These are phyloP conservation scores for Sextonia rubra DNA, from an alignment of 164 flowering plant genomes.

Conservation along the genomic window DNA sequence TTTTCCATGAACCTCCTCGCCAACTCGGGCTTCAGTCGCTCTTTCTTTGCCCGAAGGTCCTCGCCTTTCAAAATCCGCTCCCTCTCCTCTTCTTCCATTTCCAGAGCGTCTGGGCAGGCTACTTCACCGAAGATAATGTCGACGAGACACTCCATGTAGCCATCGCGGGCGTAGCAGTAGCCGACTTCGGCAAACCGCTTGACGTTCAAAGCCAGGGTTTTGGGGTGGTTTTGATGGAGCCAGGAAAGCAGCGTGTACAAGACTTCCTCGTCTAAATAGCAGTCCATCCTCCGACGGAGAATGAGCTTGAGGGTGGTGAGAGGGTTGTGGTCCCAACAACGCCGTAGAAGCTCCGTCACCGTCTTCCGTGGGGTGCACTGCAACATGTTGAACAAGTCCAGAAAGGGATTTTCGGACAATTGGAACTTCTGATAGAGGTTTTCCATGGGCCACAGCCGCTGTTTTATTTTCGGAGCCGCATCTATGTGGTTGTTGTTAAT, in stretches of 20 bases:
- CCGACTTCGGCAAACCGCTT: slow-evolving; percentile 29
- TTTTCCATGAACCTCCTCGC: slow-evolving; percentile 26
- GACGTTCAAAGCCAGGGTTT: slow-evolving; percentile 31
- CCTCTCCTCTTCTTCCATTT: neutral
- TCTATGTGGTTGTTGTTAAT: neutral
- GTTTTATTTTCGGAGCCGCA: neutral
- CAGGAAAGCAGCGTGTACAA: slow-evolving; percentile 38
- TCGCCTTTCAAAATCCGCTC: too few species aligned
- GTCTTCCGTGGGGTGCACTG: slow-evolving; percentile 31
- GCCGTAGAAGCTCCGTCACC: slow-evolving; percentile 18
- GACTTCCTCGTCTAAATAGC: slow-evolving; percentile 36
- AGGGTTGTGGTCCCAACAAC: slow-evolving; percentile 39
- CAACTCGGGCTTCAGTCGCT: neutral
- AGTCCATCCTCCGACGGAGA: slow-evolving; percentile 51
- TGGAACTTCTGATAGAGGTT: slow-evolving; percentile 37
- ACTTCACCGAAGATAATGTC: slow-evolving; percentile 33
- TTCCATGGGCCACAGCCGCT: slow-evolving; percentile 33
- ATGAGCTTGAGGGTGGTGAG: slow-evolving; percentile 51
- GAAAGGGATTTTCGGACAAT: slow-evolving; percentile 45
- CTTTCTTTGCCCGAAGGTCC: neutral
- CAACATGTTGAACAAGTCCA: slow-evolving; percentile 60
- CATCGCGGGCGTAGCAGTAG: too few species aligned
- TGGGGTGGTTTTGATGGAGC: slow-evolving; percentile 39
- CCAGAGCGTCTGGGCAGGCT: slow-evolving; percentile 26
- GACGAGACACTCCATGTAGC: slow-evolving; percentile 30